Evolutionary conservation across 768 basidiomycete species (phyloP).

Genomic region (Agaricus sinodeliciosus): DNA sequence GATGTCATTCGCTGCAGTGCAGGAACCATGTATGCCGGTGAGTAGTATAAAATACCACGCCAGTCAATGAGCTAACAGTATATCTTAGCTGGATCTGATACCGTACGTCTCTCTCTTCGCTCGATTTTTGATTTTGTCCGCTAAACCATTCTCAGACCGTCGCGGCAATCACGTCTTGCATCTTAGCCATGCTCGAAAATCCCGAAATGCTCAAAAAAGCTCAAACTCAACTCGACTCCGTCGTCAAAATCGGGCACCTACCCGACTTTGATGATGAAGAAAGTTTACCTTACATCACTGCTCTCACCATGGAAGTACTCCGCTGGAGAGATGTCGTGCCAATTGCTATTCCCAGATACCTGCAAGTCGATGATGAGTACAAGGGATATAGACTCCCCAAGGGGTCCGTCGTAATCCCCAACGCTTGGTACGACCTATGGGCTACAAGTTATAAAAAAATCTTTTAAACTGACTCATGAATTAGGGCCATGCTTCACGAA

Average conservation of each 20-base stretch:
- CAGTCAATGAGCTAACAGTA: not conserved
- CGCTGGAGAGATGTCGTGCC: slow-evolving; percentile 22
- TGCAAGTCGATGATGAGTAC: slow-evolving; percentile 22
- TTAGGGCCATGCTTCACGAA: slow-evolving; percentile 36
- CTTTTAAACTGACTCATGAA: not conserved
- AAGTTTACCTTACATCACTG: slow-evolving; percentile 24
- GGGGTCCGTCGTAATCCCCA: slow-evolving; percentile 24
- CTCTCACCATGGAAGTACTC: slow-evolving; percentile 23
- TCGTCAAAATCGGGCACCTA: slow-evolving; percentile 22
- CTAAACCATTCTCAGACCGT: not conserved
- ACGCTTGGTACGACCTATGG: slow-evolving; percentile 22
- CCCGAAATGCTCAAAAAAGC: slow-evolving; percentile 23
- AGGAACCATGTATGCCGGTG: slow-evolving; percentile 18
- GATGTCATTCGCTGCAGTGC: slow-evolving; percentile 17
- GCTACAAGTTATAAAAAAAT: not conserved
- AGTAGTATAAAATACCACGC: not conserved
- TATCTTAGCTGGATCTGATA: slow-evolving; percentile 16
- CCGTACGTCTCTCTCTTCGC: slow-evolving; percentile 5
- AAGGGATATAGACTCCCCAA: slow-evolving; percentile 25
- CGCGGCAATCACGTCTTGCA: slow-evolving; percentile 1
- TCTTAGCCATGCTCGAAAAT: slow-evolving; percentile 4
- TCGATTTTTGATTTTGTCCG: not conserved
- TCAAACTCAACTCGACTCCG: slow-evolving; percentile 27
- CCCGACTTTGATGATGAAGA: slow-evolving; percentile 25
- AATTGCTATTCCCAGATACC: slow-evolving; percentile 17